A percentile compares a stretch with the other conserved stretches of the same genome.
Conservation (phyloP, 2,329 filamentous ascomycete genomes). For the Eurotiales sp. region DNA sequence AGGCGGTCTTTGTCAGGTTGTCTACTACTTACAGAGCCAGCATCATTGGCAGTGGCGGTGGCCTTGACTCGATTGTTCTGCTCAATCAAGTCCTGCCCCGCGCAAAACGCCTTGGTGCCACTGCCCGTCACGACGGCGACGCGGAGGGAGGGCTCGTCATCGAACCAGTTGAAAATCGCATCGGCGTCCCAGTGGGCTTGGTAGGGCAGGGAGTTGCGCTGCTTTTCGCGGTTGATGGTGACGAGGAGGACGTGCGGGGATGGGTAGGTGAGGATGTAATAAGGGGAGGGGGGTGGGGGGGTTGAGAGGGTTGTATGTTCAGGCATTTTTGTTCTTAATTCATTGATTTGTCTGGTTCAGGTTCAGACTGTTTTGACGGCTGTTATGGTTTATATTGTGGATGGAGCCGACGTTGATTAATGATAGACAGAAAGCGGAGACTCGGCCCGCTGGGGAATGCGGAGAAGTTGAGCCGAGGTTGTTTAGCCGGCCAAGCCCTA, state of each 20-base stretch:
- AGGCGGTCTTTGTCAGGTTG: too few species aligned
- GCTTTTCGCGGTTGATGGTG: slow-evolving; percentile 41
- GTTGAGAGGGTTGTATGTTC: slow-evolving; percentile 11
- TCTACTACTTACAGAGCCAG: too few species aligned
- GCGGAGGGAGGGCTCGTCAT: slow-evolving; percentile 39
- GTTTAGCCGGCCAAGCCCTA: too few species aligned
- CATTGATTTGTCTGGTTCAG: too few species aligned
- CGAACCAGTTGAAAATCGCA: slow-evolving; percentile 43
- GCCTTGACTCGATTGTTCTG: slow-evolving; percentile 26
- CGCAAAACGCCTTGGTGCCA: slow-evolving; percentile 44
- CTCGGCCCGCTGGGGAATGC: too few species aligned
- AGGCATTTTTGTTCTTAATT: too few species aligned
- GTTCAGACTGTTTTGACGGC: too few species aligned
- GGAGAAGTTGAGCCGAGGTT: too few species aligned
- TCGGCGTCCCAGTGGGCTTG: slow-evolving; percentile 41
- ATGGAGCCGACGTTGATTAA: too few species aligned
- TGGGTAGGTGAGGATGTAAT: slow-evolving; percentile 40
- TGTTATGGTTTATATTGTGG: too few species aligned
- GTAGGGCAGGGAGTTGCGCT: slow-evolving; percentile 45
- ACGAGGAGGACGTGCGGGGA: slow-evolving; percentile 45
- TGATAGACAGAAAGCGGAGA: too few species aligned
- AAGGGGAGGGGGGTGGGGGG: slow-evolving; percentile 28
- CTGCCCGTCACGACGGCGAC: slow-evolving; percentile 41
- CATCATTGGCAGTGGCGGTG: slow-evolving; percentile 22
- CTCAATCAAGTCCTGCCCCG: slow-evolving; percentile 45